Evolutionary conservation across 2,329 filamentous ascomycete species (phyloP).

Genomic region (Cadophora luteo-olivacea): DNA sequence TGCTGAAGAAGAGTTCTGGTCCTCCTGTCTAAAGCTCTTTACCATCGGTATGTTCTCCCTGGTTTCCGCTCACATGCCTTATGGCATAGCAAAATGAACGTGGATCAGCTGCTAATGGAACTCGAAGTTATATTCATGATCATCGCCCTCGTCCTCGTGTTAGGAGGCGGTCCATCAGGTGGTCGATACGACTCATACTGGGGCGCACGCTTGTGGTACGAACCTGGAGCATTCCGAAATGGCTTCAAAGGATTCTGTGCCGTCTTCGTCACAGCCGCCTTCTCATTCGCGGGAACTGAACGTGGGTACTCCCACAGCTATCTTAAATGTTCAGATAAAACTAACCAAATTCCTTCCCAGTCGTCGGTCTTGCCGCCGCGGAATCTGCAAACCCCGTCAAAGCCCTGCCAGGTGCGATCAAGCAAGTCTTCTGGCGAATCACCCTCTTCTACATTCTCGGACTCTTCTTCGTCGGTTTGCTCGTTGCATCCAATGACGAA

Average conservation of each 20-base stretch:
- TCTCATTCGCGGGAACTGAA: slow-evolving; percentile 58
- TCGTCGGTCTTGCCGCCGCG: slow-evolving; percentile 76
- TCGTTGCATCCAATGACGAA: slow-evolving; percentile 18
- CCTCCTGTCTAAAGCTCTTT: slow-evolving; percentile 17
- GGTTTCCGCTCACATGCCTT: no score
- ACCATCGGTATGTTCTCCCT: slow-evolving; percentile 17
- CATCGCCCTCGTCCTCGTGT: slow-evolving; percentile 19
- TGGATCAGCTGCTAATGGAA: neutral
- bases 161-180: slow-evolving; percentile 19
- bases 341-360: no score
- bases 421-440: slow-evolving; percentile 94
- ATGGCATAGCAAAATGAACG: no score
- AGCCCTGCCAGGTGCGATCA: slow-evolving; percentile 82
- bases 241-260: slow-evolving; percentile 81
- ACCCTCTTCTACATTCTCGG: slow-evolving; percentile 87
- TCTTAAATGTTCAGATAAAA: no score
- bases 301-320: neutral
- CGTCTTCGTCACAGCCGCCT: slow-evolving; percentile 77
- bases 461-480: slow-evolving; percentile 54
- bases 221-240: slow-evolving; percentile 68
- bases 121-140: slow-evolving; percentile 22
- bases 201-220: slow-evolving; percentile 20
- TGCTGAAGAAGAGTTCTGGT: slow-evolving; percentile 24
- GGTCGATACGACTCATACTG: slow-evolving; percentile 21
- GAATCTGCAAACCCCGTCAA: slow-evolving; percentile 79